phyloP scores from a whole-genome alignment of 2,329 filamentous ascomycete species.

The Ascochyta rabiei region DNA sequence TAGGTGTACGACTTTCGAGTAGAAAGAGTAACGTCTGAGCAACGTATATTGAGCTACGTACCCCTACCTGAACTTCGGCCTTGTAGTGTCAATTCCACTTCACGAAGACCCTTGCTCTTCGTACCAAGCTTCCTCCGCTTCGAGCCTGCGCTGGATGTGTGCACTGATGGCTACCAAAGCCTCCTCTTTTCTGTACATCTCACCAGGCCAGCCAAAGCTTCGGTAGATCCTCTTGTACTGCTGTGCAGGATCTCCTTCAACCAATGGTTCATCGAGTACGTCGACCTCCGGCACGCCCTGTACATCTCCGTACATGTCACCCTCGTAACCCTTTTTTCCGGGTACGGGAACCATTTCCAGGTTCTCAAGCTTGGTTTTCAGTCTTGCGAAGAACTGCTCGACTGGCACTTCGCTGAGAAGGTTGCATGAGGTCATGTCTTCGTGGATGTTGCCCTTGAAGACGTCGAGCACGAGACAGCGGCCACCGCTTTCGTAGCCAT shows the following conservation, averaged over 20 bases:
- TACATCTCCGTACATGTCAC: background rate
- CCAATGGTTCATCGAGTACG: background rate
- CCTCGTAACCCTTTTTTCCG: background rate
- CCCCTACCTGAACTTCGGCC: background rate
- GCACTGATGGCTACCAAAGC: background rate
- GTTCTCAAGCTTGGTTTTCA: conserved; percentile 4
- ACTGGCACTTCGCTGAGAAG: background rate
- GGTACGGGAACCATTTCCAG: conserved; percentile 1
- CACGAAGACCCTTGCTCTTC: background rate
- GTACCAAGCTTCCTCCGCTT: background rate
- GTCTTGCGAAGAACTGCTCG: background rate
- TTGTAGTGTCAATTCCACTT: background rate
- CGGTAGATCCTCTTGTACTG: conserved; percentile 3
- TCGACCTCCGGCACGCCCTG: background rate
- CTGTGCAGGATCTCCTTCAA: background rate
- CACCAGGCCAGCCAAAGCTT: background rate
- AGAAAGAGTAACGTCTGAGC: background rate
- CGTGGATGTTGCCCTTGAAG: conserved; percentile 9
- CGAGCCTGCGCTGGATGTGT: background rate
- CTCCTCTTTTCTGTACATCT: conserved; percentile 1
- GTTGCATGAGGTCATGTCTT: conserved; percentile 5
- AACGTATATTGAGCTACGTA: background rate
- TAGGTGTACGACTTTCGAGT: background rate
- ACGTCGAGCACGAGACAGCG: conserved; percentile 13
- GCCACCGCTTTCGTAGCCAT: conserved; percentile 15